Percentiles rank a stretch among this genome's conserved stretches.
Conservation (phyloP, 805 yeast species). For the Yarrowia sp. region DNA sequence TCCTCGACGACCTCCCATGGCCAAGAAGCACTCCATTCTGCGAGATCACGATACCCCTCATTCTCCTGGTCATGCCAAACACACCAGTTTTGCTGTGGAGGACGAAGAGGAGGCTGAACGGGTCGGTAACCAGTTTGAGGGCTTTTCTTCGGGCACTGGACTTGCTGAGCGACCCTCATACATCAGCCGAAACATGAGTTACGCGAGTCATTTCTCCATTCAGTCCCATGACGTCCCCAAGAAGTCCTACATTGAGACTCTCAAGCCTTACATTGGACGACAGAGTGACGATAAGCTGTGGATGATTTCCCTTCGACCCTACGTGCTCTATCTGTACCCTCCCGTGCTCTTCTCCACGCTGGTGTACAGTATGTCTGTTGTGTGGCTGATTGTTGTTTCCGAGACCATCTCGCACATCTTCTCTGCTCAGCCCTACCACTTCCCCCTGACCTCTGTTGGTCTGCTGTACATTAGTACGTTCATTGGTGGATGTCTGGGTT, state of each 20-base stretch:
- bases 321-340: conserved; percentile 51
- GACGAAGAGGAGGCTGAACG: background rate
- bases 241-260: conserved; percentile 39
- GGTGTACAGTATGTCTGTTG: conserved; percentile 56
- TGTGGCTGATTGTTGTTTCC: conserved; percentile 62
- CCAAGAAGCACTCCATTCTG: background rate
- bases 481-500: conserved; percentile 57
- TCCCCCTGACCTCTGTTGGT: conserved; percentile 49
- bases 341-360: conserved; percentile 52
- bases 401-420: conserved; percentile 56
- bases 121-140: background rate
- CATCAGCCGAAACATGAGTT: background rate
- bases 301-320: conserved; percentile 56
- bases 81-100: conserved; percentile 6
- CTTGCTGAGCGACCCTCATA: background rate
- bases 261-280: conserved; percentile 50
- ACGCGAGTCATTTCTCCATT: background rate
- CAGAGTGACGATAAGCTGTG: conserved; percentile 52
- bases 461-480: conserved; percentile 56
- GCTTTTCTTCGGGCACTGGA: background rate
- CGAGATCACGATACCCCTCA: background rate
- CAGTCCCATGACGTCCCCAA: conserved; percentile 17
- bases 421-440: conserved; percentile 46
- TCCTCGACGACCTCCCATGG: conserved; percentile 4
- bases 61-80: background rate